Base-by-base conservation (phyloP, 1,284 basidiomycete species). In the Pseudozyma flocculosa region DNA sequence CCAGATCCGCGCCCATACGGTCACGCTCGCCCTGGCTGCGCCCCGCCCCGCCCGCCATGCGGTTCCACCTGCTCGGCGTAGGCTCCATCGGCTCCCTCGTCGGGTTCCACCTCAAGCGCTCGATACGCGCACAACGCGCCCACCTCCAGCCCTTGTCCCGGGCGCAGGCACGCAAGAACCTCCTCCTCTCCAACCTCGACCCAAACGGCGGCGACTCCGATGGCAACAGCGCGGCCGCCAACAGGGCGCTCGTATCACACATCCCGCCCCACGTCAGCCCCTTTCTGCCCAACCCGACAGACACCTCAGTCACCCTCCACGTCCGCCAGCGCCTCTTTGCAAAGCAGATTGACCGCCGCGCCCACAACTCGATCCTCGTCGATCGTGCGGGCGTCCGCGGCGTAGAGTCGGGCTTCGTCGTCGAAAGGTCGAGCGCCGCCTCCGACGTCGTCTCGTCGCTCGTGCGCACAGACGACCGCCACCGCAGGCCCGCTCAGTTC, bases 11-110 rank as follows among this genome's bases (percentile, higher is more conserved):
- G n/a, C n/a, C n/a, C n/a, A n/a, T n/a, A n/a, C n/a, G n/a, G n/a
- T n/a, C n/a, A n/a, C n/a, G n/a, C n/a, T n/a, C n/a, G n/a, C n/a
- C n/a, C n/a, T n/a, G n/a, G n/a, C n/a, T n/a, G n/a, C n/a, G 26
- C 26, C 26, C 26, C 26, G 11, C 26, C 26, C 26, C 26, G 11
- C 26, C 26, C 26, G 41, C 24, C 41, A 77, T 77, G 75, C 64
- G 72, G 13, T 73, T 74, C 47, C 75, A 78, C 50, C 62, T 78
- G 43, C 52, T 76, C 4, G 75, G 75, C 41, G 69, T 75, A 9
- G 75, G 75, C 34, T 63, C 70, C 30, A 67, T 76, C 32, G 75
- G 75, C 45, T 63, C 73, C 17, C 61, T 78, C 21, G 53, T 78
- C 23, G 73, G 72, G 18, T 68, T 72, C 44, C 75, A 78, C 41